Conservation (phyloP, 139 green algal species). For the Zygnema cylindricum region DNA sequence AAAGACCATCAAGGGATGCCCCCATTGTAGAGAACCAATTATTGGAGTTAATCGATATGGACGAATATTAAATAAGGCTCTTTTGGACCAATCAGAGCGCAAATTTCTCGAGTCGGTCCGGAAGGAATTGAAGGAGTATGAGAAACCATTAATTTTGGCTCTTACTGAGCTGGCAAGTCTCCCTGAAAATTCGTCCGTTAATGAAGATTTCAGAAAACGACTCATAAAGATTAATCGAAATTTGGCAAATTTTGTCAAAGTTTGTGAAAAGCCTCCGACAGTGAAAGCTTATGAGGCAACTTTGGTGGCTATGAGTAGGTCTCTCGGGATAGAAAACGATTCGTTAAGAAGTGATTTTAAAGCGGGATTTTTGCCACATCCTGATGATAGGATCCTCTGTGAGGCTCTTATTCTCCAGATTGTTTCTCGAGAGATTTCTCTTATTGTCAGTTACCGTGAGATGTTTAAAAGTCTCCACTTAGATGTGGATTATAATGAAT, state of each 20-base stretch:
- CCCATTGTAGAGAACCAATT: slow-evolving; percentile 53
- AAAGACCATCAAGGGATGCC: slow-evolving; percentile 38
- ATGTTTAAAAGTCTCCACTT: too few species aligned
- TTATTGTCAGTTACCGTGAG: not conserved
- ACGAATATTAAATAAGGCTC: slow-evolving; percentile 58
- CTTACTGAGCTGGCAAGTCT: not conserved
- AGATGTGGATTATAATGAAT: too few species aligned
- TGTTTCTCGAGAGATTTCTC: not conserved
- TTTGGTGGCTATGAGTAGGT: not conserved
- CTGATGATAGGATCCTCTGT: not conserved
- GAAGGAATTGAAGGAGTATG: not conserved
- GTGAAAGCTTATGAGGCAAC: not conserved
- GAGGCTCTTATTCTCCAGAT: not conserved
- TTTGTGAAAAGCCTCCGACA: not conserved
- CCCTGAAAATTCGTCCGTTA: not conserved
- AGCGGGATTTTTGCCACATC: not conserved
- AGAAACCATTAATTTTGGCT: not conserved
- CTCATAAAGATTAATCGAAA: not conserved
- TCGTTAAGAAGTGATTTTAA: not conserved
- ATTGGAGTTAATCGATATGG: slow-evolving; percentile 52
- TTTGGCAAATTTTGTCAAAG: not conserved
- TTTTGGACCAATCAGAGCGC: slow-evolving; percentile 48
- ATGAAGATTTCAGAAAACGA: not conserved
- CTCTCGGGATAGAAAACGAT: not conserved
- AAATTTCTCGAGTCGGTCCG: slow-evolving; percentile 42